Evolutionary conservation across 2,329 filamentous ascomycete genomes (phyloP), one percentile per base, ranked within the genome.

Genomic region (Exophiala sideris): DNA sequence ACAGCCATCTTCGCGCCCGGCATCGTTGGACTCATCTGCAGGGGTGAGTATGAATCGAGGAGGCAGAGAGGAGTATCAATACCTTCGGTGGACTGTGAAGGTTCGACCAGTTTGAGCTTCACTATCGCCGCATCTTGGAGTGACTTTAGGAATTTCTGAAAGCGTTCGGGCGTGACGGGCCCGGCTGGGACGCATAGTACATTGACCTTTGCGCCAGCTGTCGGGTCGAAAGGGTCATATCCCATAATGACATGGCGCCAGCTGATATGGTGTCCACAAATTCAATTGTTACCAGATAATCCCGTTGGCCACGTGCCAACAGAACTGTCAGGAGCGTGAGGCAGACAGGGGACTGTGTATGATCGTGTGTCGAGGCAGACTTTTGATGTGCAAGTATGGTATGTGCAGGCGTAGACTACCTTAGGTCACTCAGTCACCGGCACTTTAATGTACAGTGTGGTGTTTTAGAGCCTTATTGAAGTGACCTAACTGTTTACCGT

Each of bases 161-260:
- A 97, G 56, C 88, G 83, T 49, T 87, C 85, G 57, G 86, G 83
- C 70, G 86, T 91, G 70, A 97, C 94, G 68, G 83, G 86, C 49
- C 92, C 92, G 62, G 95, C 79, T 50, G 94, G 94, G 58, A 97
- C 78, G 56, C 96, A 82, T 64, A 96, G 82, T 59, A 87, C 89
- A 76, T 89, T 88, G 68, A 97, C 84, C 80, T 89, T 88, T 76
- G 91, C 92, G 70, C 91, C 91, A 73, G 91, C 88, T 76, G 91
- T 85, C 73, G 92, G 91, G 71, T 91, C 88, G 71, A 96, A 83
- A 72, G 89, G 86, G 78, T 96, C 92, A 75, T 88, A 81, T 76
- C 83, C 86, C 91, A 95, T 95, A 69, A 75, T 87, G 52, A 57
- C 57, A 59, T 59, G 54, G 45, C 42, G 52, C 7, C 6, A 21